Conservation (phyloP, 352 stramenopile genomes). For the Globisporangium solare region DNA sequence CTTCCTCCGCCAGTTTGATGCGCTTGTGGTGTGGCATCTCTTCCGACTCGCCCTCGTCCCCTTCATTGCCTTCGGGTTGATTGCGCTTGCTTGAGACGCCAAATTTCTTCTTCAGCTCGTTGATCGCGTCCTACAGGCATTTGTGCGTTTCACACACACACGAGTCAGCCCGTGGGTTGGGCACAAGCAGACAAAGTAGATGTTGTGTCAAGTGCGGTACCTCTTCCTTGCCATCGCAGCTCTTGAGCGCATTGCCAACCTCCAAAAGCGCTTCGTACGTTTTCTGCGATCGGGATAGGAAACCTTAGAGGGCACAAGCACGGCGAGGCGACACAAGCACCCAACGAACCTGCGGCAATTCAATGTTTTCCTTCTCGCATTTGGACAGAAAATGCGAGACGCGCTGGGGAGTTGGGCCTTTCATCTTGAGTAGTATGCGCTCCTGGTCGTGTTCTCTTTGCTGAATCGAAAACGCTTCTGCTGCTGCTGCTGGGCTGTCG, state of each 20-base stretch:
- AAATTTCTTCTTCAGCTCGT: constrained; percentile 31
- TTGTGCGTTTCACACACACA: background rate
- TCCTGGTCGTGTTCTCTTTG: background rate
- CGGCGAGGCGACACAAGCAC: background rate
- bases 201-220: background rate
- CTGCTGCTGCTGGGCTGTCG: background rate
- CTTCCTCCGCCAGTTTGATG: constrained; percentile 47
- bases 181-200: too few relatives aligned
- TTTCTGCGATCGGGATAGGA: constrained; percentile 17
- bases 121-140: constrained; percentile 18
- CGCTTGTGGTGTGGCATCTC: constrained; percentile 55
- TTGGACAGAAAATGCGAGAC: constrained; percentile 29
- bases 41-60: constrained; percentile 20
- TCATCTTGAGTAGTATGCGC: too few relatives aligned
- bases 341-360: constrained; percentile 27
- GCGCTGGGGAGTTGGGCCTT: constrained; percentile 18
- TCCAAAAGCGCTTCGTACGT: constrained; percentile 33
- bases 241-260: constrained; percentile 24
- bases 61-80: constrained; percentile 8
- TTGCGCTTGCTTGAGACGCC: constrained; percentile 12
- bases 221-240: constrained; percentile 26
- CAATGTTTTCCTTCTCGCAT: constrained; percentile 35
- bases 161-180: too few relatives aligned
- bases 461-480: background rate
- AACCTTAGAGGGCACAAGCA: background rate